Conservation (phyloP, 2,329 filamentous ascomycete genomes). For the Cordyceps pruinosa region DNA sequence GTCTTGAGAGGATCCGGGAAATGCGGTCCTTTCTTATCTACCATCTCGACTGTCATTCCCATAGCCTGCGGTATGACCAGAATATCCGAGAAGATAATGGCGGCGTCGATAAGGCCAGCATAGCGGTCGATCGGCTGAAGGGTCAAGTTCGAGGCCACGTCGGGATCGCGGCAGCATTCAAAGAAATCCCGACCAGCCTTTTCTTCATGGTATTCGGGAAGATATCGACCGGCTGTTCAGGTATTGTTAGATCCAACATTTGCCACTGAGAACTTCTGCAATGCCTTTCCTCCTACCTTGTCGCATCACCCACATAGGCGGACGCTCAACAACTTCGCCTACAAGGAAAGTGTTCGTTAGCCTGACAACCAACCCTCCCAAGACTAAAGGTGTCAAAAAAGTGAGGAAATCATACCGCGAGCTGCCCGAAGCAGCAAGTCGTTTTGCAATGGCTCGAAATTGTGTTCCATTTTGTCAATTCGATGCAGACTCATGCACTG, state of each 20-base stretch:
- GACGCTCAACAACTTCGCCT: conserved; percentile 82
- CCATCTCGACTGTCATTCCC: conserved; percentile 98
- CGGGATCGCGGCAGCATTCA: conserved; percentile 88
- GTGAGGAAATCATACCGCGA: conserved; percentile 54
- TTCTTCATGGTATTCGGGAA: conserved; percentile 94
- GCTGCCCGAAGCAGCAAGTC: conserved; percentile 87
- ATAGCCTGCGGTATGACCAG: conserved; percentile 95
- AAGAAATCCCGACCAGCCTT: conserved; percentile 93
- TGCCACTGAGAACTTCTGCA: not conserved
- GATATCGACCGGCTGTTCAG: conserved; percentile 76
- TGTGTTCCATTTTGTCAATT: conserved; percentile 47
- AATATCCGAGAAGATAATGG: conserved; percentile 98
- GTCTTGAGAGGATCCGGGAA: conserved; percentile 79
- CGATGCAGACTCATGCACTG: not conserved
- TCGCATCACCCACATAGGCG: conserved; percentile 98
- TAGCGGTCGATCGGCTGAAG: conserved; percentile 93
- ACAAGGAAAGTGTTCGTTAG: not conserved
- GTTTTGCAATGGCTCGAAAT: conserved; percentile 83
- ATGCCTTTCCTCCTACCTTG: conserved; percentile 60
- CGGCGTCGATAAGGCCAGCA: conserved; percentile 83
- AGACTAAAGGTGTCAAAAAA: conserved; percentile 16
- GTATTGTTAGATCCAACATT: not conserved
- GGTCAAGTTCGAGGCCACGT: conserved; percentile 88
- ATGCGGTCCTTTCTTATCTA: conserved; percentile 92
- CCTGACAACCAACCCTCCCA: not conserved